A percentile compares a stretch with the other conserved stretches of the same genome.
These are phyloP conservation scores for Catharanthus roseus DNA, from an alignment of 257 asterid genomes.

Conservation along the genomic window DNA sequence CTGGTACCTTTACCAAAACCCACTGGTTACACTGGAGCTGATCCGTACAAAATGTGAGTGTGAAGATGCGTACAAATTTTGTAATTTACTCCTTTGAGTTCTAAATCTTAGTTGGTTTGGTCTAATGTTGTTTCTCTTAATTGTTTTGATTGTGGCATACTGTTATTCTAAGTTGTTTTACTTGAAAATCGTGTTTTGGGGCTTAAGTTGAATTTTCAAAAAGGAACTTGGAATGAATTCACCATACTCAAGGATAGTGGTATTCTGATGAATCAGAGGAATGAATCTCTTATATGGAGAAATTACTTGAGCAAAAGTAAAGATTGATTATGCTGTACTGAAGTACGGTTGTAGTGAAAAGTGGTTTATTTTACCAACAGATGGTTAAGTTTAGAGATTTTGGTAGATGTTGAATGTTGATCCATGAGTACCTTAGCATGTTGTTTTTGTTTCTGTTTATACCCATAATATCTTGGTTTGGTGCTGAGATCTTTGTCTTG, in stretches of 20 bases:
- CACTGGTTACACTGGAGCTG: conserved; percentile 90
- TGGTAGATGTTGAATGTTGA: background rate
- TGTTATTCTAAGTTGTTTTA: background rate
- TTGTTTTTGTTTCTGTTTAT: background rate
- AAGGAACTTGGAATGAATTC: background rate
- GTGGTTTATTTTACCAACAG: background rate
- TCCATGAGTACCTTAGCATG: background rate
- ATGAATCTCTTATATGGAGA: background rate
- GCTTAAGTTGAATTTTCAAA: background rate
- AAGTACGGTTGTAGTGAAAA: background rate
- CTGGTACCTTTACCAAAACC: conserved; percentile 90
- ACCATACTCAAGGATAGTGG: background rate
- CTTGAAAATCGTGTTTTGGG: background rate
- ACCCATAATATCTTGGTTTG: background rate
- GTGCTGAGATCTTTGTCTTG: background rate
- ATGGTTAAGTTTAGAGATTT: background rate
- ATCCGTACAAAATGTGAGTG: conserved; percentile 84
- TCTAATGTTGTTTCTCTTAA: background rate
- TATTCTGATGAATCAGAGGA: background rate
- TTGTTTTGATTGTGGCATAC: background rate
- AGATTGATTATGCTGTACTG: background rate
- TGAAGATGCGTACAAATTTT: conserved; percentile 11
- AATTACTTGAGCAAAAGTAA: background rate
- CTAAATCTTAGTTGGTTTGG: background rate
- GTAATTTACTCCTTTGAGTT: background rate